Conservation (phyloP, 352 stramenopile genomes). For the Pythium sp. region DNA sequence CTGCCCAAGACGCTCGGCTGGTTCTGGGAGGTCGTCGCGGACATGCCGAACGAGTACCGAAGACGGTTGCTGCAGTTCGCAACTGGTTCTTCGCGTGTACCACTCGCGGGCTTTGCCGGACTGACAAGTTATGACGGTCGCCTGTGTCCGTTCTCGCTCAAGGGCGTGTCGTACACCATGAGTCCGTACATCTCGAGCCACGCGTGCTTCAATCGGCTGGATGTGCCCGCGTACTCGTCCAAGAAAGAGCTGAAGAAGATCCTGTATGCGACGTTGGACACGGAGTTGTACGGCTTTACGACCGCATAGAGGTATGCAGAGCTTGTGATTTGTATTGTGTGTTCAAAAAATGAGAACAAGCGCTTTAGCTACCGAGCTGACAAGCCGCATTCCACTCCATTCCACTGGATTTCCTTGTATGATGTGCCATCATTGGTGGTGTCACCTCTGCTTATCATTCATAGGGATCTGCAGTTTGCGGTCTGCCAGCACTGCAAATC, state of each 20-base stretch:
- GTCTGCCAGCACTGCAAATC: too few relatives aligned
- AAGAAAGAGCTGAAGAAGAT: too few relatives aligned
- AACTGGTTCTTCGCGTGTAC: conserved; percentile 13
- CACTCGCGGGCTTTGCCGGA: conserved; percentile 4
- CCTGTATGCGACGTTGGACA: conserved; percentile 33
- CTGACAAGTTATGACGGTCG: conserved; percentile 13
- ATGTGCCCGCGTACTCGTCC: conserved; percentile 88
- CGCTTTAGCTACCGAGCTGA: too few relatives aligned
- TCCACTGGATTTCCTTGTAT: too few relatives aligned
- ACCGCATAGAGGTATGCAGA: too few relatives aligned
- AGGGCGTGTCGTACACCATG: not conserved
- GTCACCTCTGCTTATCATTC: too few relatives aligned
- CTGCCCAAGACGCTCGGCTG: conserved; percentile 39
- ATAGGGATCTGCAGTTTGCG: too few relatives aligned
- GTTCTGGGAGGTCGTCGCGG: conserved; percentile 90
- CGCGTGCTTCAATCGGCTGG: conserved; percentile 82
- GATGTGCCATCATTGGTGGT: too few relatives aligned
- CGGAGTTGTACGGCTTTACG: conserved; percentile 43
- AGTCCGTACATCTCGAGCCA: conserved; percentile 44
- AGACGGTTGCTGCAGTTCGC: conserved; percentile 10
- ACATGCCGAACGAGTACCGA: conserved; percentile 18
- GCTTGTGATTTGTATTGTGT: too few relatives aligned
- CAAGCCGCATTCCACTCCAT: too few relatives aligned
- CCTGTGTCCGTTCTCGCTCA: conserved; percentile 13
- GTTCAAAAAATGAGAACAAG: too few relatives aligned